phyloP scores from a whole-genome alignment of 768 basidiomycete species.

The Plicaturopsis crispa region DNA sequence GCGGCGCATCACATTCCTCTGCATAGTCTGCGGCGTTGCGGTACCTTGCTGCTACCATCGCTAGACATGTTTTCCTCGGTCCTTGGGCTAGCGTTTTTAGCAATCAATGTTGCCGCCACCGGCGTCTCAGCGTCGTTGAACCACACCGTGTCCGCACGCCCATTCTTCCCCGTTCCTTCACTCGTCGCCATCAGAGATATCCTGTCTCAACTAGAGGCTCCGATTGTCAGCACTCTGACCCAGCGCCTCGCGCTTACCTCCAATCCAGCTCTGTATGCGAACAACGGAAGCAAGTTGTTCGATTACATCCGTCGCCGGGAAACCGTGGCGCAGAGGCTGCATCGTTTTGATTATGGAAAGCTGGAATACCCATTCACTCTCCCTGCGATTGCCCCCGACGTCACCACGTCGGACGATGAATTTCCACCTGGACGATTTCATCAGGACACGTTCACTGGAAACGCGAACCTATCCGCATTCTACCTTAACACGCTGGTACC shows the following conservation, averaged over 20 bases:
- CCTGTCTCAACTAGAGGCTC: constrained; percentile 8
- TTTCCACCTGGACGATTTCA: constrained; percentile 9
- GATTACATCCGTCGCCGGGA: constrained; percentile 5
- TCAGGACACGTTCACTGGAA: constrained; percentile 8
- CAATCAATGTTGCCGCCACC: too few species aligned
- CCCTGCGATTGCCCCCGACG: constrained; percentile 5
- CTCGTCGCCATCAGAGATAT: constrained; percentile 9
- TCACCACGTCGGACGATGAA: background rate
- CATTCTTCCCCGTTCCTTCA: constrained; percentile 21
- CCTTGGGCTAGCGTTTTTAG: too few species aligned
- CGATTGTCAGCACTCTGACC: constrained; percentile 7
- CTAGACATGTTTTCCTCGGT: too few species aligned
- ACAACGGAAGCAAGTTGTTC: background rate
- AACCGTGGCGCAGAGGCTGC: background rate
- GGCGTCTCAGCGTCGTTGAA: too few species aligned
- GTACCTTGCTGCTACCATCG: too few species aligned
- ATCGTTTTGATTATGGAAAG: constrained; percentile 8
- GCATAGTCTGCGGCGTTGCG: too few species aligned
- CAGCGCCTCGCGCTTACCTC: constrained; percentile 4
- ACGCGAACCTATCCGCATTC: constrained; percentile 6
- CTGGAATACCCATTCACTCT: constrained; percentile 11
- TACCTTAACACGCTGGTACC: constrained; percentile 8
- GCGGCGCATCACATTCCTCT: too few species aligned
- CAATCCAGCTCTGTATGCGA: constrained; percentile 4
- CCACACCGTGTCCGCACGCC: too few species aligned